Conservation (phyloP, 257 asterid species). For the Solanum piurae region DNA sequence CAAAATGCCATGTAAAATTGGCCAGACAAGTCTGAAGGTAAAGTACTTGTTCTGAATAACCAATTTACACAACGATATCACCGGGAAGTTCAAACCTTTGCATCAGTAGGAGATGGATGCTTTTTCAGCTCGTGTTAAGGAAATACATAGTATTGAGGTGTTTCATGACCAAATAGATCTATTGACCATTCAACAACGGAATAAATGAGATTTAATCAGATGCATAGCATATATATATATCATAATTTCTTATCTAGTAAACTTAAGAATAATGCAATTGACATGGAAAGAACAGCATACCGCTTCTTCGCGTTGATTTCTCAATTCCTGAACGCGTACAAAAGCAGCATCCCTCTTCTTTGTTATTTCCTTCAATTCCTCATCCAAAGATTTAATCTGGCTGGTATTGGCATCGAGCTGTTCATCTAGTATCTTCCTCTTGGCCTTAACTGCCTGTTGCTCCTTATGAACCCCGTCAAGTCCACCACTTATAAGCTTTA, state of each 20-base stretch:
- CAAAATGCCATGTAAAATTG: too few species aligned
- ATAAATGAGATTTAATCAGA: not conserved
- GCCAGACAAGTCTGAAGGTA: too few species aligned
- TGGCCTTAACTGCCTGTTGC: conserved; percentile 46
- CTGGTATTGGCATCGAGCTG: conserved; percentile 39
- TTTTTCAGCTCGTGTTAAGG: not conserved
- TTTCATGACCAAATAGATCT: not conserved
- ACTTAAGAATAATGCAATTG: too few species aligned
- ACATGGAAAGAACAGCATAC: conserved; percentile 38
- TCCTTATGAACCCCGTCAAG: conserved; percentile 78
- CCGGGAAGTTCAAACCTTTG: too few species aligned
- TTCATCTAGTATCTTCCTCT: conserved; percentile 55
- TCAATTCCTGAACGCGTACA: conserved; percentile 40
- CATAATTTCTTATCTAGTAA: too few species aligned
- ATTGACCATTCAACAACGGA: not conserved
- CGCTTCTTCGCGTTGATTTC: conserved; percentile 67
- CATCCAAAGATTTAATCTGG: conserved; percentile 39
- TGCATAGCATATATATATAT: not conserved
- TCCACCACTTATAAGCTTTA: conserved; percentile 60
- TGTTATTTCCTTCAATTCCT: conserved; percentile 45
- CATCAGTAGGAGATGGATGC: not conserved
- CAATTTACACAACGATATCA: too few species aligned
- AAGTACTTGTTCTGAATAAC: too few species aligned
- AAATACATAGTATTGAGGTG: not conserved
- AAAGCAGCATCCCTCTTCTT: conserved; percentile 46